Percentiles rank a stretch among this genome's conserved stretches.
These are phyloP conservation scores for Phyllosticta citriasiana DNA, from an alignment of 2,329 filamentous ascomycete species.

Conservation along the genomic window DNA sequence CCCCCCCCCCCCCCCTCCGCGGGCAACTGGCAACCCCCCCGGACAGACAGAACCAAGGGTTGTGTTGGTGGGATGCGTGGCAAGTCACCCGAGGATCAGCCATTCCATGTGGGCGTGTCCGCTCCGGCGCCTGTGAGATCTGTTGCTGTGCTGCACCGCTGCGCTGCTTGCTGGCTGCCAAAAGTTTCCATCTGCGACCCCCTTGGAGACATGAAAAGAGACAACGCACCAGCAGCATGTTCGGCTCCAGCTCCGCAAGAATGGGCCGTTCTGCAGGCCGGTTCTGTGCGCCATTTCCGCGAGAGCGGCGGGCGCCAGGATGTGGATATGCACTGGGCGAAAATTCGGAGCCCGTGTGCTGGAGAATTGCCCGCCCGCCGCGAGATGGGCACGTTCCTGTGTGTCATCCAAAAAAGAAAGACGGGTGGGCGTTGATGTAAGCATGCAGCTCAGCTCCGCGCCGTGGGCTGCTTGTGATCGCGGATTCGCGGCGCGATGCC, in stretches of 20 bases:
- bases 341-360: not conserved
- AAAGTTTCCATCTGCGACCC: not conserved
- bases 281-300: not conserved
- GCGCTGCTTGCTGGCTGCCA: not conserved
- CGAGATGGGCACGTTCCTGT: not conserved
- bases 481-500: not conserved
- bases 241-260: not conserved
- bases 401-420: conserved; percentile 2
- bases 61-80: not conserved
- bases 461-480: conserved; percentile 4
- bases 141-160: not conserved
- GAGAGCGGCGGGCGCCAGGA: not conserved
- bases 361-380: not conserved
- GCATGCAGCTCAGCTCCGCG: conserved; percentile 5
- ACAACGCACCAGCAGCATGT: not conserved
- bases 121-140: not conserved
- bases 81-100: not conserved
- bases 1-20: too few species aligned
- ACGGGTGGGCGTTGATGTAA: conserved; percentile 6
- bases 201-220: not conserved
- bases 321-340: not conserved
- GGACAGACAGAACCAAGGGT: not conserved
- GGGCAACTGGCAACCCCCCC: not conserved
- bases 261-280: not conserved
- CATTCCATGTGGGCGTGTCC: not conserved